Evolutionary conservation across 2,329 filamentous ascomycete genomes (phyloP).

Genomic region (Acrodontium crateriforme): DNA sequence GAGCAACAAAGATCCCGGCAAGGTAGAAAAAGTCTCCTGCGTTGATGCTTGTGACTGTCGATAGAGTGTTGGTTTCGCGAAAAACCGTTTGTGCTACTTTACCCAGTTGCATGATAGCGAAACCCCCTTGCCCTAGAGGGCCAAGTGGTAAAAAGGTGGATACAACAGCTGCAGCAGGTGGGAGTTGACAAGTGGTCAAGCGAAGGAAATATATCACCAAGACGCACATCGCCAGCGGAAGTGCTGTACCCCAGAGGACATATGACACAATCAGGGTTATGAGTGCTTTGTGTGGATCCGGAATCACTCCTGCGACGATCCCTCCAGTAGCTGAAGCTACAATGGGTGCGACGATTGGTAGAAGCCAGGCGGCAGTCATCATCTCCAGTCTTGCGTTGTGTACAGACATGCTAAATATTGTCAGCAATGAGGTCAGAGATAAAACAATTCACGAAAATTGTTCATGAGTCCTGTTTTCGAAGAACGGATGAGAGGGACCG

Average conservation of each 20-base stretch:
- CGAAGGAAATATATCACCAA: conserved; percentile 58
- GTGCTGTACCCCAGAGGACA: conserved; percentile 53
- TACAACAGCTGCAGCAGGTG: conserved; percentile 52
- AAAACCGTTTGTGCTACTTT: conserved; percentile 30
- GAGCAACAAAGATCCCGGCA: conserved; percentile 36
- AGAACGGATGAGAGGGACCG: no score
- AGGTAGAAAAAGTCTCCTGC: conserved; percentile 45
- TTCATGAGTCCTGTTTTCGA: no score
- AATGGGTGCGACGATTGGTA: conserved; percentile 52
- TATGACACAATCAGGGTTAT: conserved; percentile 52
- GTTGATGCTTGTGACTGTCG: conserved; percentile 17
- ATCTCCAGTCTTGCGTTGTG: conserved; percentile 19
- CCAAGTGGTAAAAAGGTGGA: conserved; percentile 55
- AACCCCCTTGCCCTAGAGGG: conserved; percentile 32
- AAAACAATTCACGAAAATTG: no score
- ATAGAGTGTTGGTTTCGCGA: conserved; percentile 24
- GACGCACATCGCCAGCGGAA: conserved; percentile 46
- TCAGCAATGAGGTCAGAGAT: no score
- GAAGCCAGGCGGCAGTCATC: conserved; percentile 50
- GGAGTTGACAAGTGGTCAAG: conserved; percentile 51
- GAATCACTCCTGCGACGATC: conserved; percentile 45
- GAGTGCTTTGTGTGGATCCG: conserved; percentile 39
- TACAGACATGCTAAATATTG: conserved; percentile 2
- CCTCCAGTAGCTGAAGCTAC: conserved; percentile 51
- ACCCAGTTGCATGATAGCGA: conserved; percentile 34